These are phyloP conservation scores for Chalara sp. DNA, from an alignment of 2,329 filamentous ascomycete genomes.

Conservation along the genomic window DNA sequence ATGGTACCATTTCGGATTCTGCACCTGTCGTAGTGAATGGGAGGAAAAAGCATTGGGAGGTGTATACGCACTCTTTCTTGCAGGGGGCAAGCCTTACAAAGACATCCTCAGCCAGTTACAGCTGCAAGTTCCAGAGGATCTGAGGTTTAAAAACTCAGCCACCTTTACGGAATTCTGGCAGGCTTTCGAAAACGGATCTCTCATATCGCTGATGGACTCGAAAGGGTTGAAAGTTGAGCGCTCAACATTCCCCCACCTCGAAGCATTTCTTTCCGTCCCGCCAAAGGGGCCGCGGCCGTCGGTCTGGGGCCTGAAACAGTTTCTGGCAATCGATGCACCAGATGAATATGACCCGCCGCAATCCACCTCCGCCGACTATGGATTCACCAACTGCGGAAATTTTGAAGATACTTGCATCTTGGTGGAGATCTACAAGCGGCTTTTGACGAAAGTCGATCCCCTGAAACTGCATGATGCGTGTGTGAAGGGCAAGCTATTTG, in stretches of 20 bases:
- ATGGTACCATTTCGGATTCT: constrained; percentile 6
- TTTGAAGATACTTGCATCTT: constrained; percentile 23
- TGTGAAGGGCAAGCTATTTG: constrained; percentile 19
- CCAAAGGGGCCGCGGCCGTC: too few relatives aligned
- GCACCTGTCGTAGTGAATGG: background rate
- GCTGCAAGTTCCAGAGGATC: too few relatives aligned
- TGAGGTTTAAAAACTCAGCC: too few relatives aligned
- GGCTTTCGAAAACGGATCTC: constrained; percentile 19
- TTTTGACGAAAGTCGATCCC: constrained; percentile 17
- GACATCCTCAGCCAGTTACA: background rate
- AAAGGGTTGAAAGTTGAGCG: too few relatives aligned
- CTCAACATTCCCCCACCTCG: too few relatives aligned
- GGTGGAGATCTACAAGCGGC: constrained; percentile 22
- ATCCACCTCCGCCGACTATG: constrained; percentile 18
- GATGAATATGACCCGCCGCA: constrained; percentile 13
- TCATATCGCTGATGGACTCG: constrained; percentile 25
- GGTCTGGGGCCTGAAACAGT: too few relatives aligned
- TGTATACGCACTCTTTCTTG: background rate
- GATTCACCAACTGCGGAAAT: constrained; percentile 22
- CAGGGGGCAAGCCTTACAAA: background rate
- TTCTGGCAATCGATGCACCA: too few relatives aligned
- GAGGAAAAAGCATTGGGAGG: background rate
- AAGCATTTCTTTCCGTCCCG: too few relatives aligned
- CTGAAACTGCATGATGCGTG: constrained; percentile 22
- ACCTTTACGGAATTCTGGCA: constrained; percentile 25